Evolutionary conservation across 2,329 filamentous ascomycete genomes (phyloP).

Genomic region (Microsporum audouinii): DNA sequence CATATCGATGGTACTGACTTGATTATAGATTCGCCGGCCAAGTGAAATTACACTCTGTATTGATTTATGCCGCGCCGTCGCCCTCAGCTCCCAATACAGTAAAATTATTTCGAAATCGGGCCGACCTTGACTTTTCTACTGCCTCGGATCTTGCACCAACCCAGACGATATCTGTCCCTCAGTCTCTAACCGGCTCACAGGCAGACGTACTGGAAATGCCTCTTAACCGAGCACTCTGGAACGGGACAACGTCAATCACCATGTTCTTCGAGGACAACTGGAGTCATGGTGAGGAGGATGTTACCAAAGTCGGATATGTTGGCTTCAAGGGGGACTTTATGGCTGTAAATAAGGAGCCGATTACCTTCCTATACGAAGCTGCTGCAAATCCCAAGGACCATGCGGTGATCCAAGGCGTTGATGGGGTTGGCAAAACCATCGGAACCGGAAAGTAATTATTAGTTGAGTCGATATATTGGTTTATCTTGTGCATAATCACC

Average conservation of each 20-base stretch:
- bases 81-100: conserved; percentile 66
- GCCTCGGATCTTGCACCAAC: conserved; percentile 59
- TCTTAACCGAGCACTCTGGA: conserved; percentile 80
- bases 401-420: conserved; percentile 37
- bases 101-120: conserved; percentile 76
- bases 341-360: conserved; percentile 67
- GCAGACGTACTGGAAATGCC: conserved; percentile 72
- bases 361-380: conserved; percentile 84
- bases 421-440: conserved; percentile 29
- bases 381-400: conserved; percentile 88
- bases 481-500: neutral
- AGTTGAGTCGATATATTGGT: neutral
- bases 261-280: conserved; percentile 93
- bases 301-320: conserved; percentile 67
- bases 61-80: conserved; percentile 66
- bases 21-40: conserved; percentile 71
- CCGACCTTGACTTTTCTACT: conserved; percentile 71
- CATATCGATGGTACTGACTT: neutral
- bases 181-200: conserved; percentile 44
- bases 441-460: conserved; percentile 19
- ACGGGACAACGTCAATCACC: conserved; percentile 66
- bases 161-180: conserved; percentile 66
- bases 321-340: conserved; percentile 95
- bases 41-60: conserved; percentile 79
- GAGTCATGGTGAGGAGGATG: conserved; percentile 64